Percentiles rank a stretch among this genome's conserved stretches.
phyloP scores from a whole-genome alignment of 306 rosid species.

The Abrus precatorius region DNA sequence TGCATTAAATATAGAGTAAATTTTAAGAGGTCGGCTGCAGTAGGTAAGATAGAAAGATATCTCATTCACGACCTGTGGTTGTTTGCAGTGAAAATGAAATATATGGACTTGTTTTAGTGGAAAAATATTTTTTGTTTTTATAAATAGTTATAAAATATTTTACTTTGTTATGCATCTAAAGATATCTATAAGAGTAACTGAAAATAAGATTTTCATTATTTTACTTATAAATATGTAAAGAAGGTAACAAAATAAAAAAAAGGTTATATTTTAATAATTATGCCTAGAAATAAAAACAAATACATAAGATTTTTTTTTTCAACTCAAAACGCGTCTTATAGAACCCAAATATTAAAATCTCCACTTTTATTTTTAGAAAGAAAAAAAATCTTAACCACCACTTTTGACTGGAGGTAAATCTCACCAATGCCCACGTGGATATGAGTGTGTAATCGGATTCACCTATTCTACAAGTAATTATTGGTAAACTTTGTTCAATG shows the following conservation, averaged over 20 bases:
- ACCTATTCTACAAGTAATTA: too few relatives aligned
- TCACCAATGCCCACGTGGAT: neutral
- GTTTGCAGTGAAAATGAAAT: neutral
- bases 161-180: neutral
- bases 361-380: too few relatives aligned
- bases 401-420: neutral
- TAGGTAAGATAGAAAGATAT: neutral
- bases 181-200: neutral
- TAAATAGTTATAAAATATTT: neutral
- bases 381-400: too few relatives aligned
- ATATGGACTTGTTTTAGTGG: neutral
- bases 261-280: neutral
- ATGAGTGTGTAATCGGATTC: too few relatives aligned
- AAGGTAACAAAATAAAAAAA: neutral
- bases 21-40: constrained; percentile 16
- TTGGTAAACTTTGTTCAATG: too few relatives aligned
- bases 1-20: neutral
- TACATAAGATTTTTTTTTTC: too few relatives aligned
- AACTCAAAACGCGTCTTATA: neutral
- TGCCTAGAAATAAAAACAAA: neutral
- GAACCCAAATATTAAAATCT: neutral
- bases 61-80: neutral
- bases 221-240: neutral
- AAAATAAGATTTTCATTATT: neutral
- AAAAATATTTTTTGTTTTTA: neutral